These are phyloP conservation scores for Rhodotorula sp. DNA, from an alignment of 1,284 basidiomycete genomes.

Conservation along the genomic window DNA sequence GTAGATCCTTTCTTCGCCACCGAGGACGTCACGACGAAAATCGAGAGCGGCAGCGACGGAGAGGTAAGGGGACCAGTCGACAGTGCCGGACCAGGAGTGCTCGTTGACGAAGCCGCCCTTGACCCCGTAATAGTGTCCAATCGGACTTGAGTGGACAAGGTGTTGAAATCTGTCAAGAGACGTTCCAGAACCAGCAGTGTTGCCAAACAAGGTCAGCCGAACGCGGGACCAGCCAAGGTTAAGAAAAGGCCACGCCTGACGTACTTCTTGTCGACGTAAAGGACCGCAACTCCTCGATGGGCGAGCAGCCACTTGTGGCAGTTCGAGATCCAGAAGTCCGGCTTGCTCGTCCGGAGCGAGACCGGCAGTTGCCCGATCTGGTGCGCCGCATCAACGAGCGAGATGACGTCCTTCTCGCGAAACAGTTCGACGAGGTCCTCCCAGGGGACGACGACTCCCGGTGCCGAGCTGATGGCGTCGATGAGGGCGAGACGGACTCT, in stretches of 20 bases:
- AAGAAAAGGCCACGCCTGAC: neutral
- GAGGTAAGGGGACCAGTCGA: constrained; percentile 27
- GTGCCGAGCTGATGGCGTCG: constrained; percentile 46
- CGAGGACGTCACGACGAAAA: constrained; percentile 36
- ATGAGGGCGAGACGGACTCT: constrained; percentile 45
- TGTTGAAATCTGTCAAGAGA: no score
- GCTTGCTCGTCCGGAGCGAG: constrained; percentile 41
- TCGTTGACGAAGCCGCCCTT: constrained; percentile 10
- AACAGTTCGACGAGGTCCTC: constrained; percentile 42
- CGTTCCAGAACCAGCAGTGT: no score
- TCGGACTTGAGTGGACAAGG: constrained; percentile 37
- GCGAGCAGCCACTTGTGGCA: constrained; percentile 46
- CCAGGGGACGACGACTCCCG: constrained; percentile 49
- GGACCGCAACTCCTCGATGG: constrained; percentile 45
- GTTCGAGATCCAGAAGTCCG: constrained; percentile 48
- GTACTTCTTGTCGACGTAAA: constrained; percentile 44
- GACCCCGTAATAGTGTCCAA: constrained; percentile 19
- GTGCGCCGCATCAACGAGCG: constrained; percentile 48
- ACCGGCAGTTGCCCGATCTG: constrained; percentile 47
- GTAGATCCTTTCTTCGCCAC: constrained; percentile 41
- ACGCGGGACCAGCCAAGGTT: no score
- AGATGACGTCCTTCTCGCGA: constrained; percentile 42
- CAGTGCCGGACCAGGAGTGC: constrained; percentile 27
- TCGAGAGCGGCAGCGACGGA: constrained; percentile 31
- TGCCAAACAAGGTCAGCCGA: no score